Base-by-base conservation (phyloP, 345 rosid genomes). In the Brassica rapa region DNA sequence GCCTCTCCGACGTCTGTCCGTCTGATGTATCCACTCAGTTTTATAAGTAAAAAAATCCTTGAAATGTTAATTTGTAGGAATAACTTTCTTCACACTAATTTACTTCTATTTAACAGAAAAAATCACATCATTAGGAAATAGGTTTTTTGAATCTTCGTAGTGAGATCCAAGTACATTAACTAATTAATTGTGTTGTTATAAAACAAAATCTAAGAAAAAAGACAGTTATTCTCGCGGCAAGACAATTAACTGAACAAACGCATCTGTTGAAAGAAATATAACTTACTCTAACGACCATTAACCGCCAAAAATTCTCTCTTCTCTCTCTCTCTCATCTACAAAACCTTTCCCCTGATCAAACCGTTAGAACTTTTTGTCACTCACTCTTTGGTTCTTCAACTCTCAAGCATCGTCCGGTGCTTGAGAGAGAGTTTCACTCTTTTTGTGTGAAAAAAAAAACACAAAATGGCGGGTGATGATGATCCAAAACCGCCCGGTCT, bases 371-470 rank as follows among this genome's bases (percentile, higher is more conserved):
- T 62, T 68, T 32, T 51, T 29, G 39, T 73, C 51, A 53, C 72
- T 72, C 53, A 68, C 78, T 61, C 59, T 19, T 62, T 53, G 80
- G 81, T 35, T 70, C 75, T 62, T 70, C 75, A 35, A 77, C 82
- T 80, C 82, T 80, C 79, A 74, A 74, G 82, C 78, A 79, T 49
- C 73, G 1, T 1, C n/a, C 43, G 21, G 64, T 61, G 82, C 74
- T 79, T 70, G 74, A 60, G 70, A 79, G 75, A 68, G 75, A 69
- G n/a, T 1, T 55, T 51, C 33, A 62, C 70, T 62, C 29, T 59
- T 8, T 56, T 23, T 59, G 30, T 59, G 14, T 23, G 5, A 59
- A 57, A 27, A n/a, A 25, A 8, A 46, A n/a, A 49, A 62, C 12
- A 12, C 25, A 29, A 33, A 30, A 78, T 78, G 81, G 68, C 68